These are phyloP conservation scores for Beta corolliflora DNA, from an alignment of 179 eudicot species.

Conservation along the genomic window DNA sequence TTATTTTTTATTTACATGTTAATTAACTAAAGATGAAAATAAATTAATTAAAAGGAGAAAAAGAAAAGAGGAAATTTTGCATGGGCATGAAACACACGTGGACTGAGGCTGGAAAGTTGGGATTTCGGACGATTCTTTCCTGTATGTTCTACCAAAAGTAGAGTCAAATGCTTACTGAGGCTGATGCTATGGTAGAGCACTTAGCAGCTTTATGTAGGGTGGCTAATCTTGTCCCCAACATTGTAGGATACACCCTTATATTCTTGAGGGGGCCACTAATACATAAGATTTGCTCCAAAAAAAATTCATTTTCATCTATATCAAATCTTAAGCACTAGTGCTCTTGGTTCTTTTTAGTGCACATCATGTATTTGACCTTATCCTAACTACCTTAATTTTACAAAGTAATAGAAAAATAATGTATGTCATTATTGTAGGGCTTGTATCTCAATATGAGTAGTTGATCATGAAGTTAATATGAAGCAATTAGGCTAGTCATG, in stretches of 20 bases:
- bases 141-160: conserved; percentile 19
- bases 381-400: conserved; percentile 7
- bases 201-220: conserved; percentile 13
- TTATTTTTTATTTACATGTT: not conserved
- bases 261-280: conserved; percentile 23
- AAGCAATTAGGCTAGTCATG: no score
- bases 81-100: conserved; percentile 43
- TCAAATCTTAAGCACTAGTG: not conserved
- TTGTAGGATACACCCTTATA: not conserved
- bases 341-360: not conserved
- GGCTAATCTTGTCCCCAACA: conserved; percentile 21
- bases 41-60: not conserved
- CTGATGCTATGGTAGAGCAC: conserved; percentile 21
- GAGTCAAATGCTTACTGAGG: conserved; percentile 32
- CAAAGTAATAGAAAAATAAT: no score
- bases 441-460: no score
- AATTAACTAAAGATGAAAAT: conserved; percentile 3
- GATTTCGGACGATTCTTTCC: conserved; percentile 17
- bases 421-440: no score
- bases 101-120: conserved; percentile 61
- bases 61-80: not conserved
- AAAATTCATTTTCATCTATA: no score
- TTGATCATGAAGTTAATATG: no score
- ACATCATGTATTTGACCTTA: conserved; percentile 2
- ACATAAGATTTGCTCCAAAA: conserved; percentile 5